Percentiles rank a stretch among this genome's conserved stretches.
Conservation (phyloP, 805 yeast species). For the Cyberlindnera mycetangii region DNA sequence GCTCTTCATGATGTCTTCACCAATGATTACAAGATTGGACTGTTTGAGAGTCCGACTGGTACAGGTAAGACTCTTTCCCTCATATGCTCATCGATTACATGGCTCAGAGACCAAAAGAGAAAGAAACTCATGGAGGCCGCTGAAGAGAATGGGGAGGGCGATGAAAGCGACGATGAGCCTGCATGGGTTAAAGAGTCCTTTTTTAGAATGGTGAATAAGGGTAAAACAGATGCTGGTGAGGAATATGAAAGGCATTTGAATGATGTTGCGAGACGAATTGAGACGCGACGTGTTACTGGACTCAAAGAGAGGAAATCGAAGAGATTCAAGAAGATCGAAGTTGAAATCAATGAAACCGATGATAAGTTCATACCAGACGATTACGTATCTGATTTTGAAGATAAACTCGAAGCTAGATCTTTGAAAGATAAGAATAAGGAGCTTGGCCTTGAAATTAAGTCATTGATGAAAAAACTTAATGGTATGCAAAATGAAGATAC, state of each 20-base stretch:
- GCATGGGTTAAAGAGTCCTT: constrained; percentile 58
- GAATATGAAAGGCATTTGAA: constrained; percentile 37
- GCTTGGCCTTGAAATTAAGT: constrained; percentile 46
- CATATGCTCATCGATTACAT: constrained; percentile 80
- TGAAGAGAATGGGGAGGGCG: constrained; percentile 32
- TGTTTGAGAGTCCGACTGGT: constrained; percentile 93
- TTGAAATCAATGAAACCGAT: constrained; percentile 32
- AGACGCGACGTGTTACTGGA: constrained; percentile 10
- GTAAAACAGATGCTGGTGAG: constrained; percentile 24
- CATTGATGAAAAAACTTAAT: constrained; percentile 43
- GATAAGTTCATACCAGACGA: constrained; percentile 41
- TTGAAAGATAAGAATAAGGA: constrained; percentile 29
- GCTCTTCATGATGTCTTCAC: constrained; percentile 64
- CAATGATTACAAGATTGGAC: constrained; percentile 59
- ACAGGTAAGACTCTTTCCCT: constrained; percentile 89
- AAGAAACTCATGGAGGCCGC: not conserved
- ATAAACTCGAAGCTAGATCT: constrained; percentile 9
- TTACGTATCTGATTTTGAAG: constrained; percentile 31
- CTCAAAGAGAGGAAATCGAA: constrained; percentile 16
- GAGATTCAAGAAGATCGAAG: constrained; percentile 23
- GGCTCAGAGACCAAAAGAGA: constrained; percentile 55
- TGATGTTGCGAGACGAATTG: constrained; percentile 25
- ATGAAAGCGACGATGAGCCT: constrained; percentile 56
- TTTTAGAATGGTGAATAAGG: constrained; percentile 26
- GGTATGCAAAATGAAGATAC: constrained; percentile 19